Evolutionary conservation across 1,139 yeast genomes (phyloP), one percentile per base, ranked within the genome.

Genomic region (Blastobotrys persicus): DNA sequence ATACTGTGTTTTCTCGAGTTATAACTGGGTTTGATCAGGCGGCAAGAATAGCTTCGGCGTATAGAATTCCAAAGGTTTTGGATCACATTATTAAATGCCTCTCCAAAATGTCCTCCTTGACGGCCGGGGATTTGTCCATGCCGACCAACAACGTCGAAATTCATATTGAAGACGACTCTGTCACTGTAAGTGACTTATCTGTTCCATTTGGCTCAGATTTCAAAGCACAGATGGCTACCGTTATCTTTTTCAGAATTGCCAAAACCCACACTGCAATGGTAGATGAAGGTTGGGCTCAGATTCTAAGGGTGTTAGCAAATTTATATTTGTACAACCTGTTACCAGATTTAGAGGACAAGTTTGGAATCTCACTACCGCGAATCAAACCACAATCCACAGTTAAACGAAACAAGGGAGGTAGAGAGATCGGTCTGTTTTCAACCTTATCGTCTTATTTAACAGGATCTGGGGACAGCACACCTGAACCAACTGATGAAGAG

Each of bases 401-500:
- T 38, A 80, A 80, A 50, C 78, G 87, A 56, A 70, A 80, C 0
- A 81, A 80, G 50, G 75, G 80, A 20, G 77, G 75, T 18, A 85
- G 81, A 59, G 95, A 83, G 35, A 75, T 78, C 7, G 88, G 98
- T 1, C 65, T 94, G 19, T 79, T 94, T 51, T 87, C 96, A 1
- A 86, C 98, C 0, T 83, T 94, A 59, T 89, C 97, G 0, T 88
- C 96, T 0, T 91, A 89, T 61, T 77, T 94, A 66, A 87, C 94
- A 57, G 94, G 97, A 13, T 75, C 85, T 0, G 97, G 89, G 59
- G 83, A 88, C 1, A 94, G 86, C 38, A 83, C 88, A 2, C 85
- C 87, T 5, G 97, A 91, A 64, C 98, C 98, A 2, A 79, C 94
- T 1, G 95, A 86, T 51, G 95, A 86, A 59, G 98, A 91, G 60